A percentile compares a stretch with the other conserved stretches of the same genome.
Conservation (phyloP, 352 stramenopile genomes). For the Phytophthora fragariae region DNA sequence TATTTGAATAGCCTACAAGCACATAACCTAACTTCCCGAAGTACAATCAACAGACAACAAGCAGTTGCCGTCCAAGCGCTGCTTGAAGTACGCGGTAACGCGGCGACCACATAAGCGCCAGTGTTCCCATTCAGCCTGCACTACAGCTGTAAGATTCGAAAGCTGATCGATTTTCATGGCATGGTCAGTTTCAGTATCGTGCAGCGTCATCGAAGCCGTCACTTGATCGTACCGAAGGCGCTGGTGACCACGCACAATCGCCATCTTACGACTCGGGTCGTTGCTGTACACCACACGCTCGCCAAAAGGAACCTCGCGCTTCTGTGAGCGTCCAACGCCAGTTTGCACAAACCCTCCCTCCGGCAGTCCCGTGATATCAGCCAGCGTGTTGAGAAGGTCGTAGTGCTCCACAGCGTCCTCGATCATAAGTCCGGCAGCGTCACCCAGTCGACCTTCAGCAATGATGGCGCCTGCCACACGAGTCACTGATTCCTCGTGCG, state of each 20-base stretch:
- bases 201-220: slow-evolving; percentile 40
- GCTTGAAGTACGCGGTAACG: slow-evolving; percentile 50
- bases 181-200: slow-evolving; percentile 51
- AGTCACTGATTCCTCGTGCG: slow-evolving; percentile 51
- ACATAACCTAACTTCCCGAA: too few relatives aligned
- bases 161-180: slow-evolving; percentile 43
- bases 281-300: slow-evolving; percentile 55
- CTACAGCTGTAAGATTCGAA: slow-evolving; percentile 15
- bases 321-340: slow-evolving; percentile 63
- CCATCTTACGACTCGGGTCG: slow-evolving; percentile 58
- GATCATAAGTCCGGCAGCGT: slow-evolving; percentile 44
- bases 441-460: slow-evolving; percentile 52
- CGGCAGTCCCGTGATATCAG: slow-evolving; percentile 63
- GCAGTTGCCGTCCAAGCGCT: slow-evolving; percentile 46
- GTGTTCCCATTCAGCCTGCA: slow-evolving; percentile 34
- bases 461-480: slow-evolving; percentile 52
- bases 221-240: slow-evolving; percentile 52
- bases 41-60: slow-evolving; percentile 21
- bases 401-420: slow-evolving; percentile 55
- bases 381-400: slow-evolving; percentile 66
- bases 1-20: too few relatives aligned
- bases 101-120: slow-evolving; percentile 37
- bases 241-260: slow-evolving; percentile 51
- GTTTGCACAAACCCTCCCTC: slow-evolving; percentile 55
- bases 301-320: slow-evolving; percentile 35